These are phyloP conservation scores for Cylindricascospora bacillispora DNA, from an alignment of 1,139 yeast species.

Conservation along the genomic window DNA sequence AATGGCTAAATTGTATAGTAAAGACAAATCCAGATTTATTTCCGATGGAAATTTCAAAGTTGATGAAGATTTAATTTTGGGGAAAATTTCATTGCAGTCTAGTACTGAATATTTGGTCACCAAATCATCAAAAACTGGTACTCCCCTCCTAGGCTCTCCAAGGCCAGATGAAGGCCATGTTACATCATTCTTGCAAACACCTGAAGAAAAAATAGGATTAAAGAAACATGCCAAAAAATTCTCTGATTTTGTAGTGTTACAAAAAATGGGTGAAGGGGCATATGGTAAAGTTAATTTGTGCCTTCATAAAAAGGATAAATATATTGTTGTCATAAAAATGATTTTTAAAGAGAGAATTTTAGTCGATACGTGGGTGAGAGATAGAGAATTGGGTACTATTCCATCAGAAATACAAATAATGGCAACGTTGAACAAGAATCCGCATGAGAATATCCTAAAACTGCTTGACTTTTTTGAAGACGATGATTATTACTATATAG, in stretches of 20 bases:
- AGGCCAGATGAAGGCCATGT: not conserved
- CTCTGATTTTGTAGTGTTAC: constrained; percentile 52
- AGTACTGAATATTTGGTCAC: constrained; percentile 7
- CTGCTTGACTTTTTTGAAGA: constrained; percentile 87
- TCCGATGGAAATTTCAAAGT: constrained; percentile 21
- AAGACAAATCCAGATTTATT: constrained; percentile 21
- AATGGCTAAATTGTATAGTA: constrained; percentile 17
- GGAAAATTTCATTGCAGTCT: constrained; percentile 13
- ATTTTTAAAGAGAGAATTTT: constrained; percentile 82
- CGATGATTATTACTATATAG: constrained; percentile 71
- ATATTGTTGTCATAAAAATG: constrained; percentile 69
- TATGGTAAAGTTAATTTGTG: constrained; percentile 85
- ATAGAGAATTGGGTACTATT: constrained; percentile 75
- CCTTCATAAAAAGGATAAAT: constrained; percentile 40
- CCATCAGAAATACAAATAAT: constrained; percentile 89
- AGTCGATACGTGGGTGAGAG: constrained; percentile 95
- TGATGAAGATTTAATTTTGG: constrained; percentile 18
- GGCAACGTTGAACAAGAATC: constrained; percentile 58
- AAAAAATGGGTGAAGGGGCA: constrained; percentile 89
- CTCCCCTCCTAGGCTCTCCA: too few relatives aligned
- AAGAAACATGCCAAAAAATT: constrained; percentile 53
- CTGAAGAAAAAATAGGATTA: constrained; percentile 34
- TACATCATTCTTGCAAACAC: constrained; percentile 8
- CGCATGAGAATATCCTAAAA: constrained; percentile 75
- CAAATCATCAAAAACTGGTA: not conserved